Conservation (phyloP, 2,329 filamentous ascomycete species). For the Xylaria arbuscula region DNA sequence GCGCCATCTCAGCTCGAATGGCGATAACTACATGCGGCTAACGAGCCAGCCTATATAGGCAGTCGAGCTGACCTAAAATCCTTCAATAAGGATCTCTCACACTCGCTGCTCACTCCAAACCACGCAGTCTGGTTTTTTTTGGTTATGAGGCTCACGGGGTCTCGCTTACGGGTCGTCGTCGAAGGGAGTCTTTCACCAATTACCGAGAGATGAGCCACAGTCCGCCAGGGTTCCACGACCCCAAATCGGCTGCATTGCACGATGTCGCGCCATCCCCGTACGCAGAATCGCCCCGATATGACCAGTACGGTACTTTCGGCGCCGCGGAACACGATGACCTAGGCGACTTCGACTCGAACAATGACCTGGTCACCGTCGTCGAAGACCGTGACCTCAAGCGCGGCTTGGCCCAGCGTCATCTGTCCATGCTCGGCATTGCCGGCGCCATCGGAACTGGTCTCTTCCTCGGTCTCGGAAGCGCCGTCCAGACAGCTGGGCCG, state of each 20-base stretch:
- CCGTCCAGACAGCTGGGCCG: slow-evolving; percentile 63
- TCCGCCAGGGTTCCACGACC: slow-evolving; percentile 21
- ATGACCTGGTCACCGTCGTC: slow-evolving; percentile 59
- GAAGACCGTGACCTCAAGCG: slow-evolving; percentile 63
- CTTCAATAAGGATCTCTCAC: background rate
- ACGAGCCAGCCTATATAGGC: background rate
- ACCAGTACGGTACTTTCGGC: slow-evolving; percentile 37
- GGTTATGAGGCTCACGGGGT: slow-evolving; percentile 2
- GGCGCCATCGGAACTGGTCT: slow-evolving; percentile 71
- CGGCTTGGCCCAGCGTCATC: slow-evolving; percentile 64
- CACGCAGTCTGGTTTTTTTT: background rate
- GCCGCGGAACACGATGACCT: slow-evolving; percentile 12
- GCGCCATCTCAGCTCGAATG: slow-evolving; percentile 31
- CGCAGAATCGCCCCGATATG: slow-evolving; percentile 34
- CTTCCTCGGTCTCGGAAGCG: slow-evolving; percentile 67
- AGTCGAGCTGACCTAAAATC: background rate
- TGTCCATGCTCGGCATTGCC: slow-evolving; percentile 72
- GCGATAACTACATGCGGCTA: slow-evolving; percentile 21
- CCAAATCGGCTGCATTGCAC: slow-evolving; percentile 18
- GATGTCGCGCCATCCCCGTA: slow-evolving; percentile 26
- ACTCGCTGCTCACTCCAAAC: background rate
- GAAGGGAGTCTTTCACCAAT: slow-evolving; percentile 21
- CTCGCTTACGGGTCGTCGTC: background rate
- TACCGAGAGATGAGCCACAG: slow-evolving; percentile 31
- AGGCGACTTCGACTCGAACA: slow-evolving; percentile 41